A percentile compares a stretch with the other conserved stretches of the same genome.
phyloP scores from a whole-genome alignment of 768 basidiomycete genomes.

The Calocybe indica region DNA sequence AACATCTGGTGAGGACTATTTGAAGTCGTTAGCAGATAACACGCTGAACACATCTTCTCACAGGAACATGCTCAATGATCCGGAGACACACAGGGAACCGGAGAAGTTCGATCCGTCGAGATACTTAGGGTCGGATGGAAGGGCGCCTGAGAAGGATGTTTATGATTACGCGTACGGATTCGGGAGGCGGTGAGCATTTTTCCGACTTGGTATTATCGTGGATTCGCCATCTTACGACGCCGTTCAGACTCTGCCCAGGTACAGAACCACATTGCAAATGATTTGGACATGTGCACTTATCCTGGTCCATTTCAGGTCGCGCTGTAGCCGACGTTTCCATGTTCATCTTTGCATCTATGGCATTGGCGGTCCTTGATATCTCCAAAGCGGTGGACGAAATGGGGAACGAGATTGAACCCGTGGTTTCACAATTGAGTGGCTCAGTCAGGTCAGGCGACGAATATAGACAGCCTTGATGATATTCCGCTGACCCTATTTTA shows the following conservation, averaged over 20 bases:
- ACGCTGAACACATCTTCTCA: neutral
- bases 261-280: neutral
- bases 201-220: neutral
- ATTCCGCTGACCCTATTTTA: neutral
- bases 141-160: conserved; percentile 24
- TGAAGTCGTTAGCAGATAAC: neutral
- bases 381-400: neutral
- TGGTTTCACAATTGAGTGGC: neutral
- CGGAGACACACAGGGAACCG: conserved; percentile 11
- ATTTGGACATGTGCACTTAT: neutral
- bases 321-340: conserved; percentile 1
- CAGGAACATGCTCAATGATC: conserved; percentile 19
- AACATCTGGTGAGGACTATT: conserved; percentile 15
- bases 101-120: conserved; percentile 14
- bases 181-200: conserved; percentile 27
- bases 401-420: conserved; percentile 1
- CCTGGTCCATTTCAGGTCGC: neutral
- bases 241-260: conserved; percentile 3
- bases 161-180: conserved; percentile 38
- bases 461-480: neutral
- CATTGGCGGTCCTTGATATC: conserved; percentile 1
- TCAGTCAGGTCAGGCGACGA: neutral
- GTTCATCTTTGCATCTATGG: conserved; percentile 1
- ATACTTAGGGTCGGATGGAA: conserved; percentile 6
- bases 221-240: neutral